Evolutionary conservation across 1,284 basidiomycete species (phyloP).

Genomic region (Amylostereum areolatum): DNA sequence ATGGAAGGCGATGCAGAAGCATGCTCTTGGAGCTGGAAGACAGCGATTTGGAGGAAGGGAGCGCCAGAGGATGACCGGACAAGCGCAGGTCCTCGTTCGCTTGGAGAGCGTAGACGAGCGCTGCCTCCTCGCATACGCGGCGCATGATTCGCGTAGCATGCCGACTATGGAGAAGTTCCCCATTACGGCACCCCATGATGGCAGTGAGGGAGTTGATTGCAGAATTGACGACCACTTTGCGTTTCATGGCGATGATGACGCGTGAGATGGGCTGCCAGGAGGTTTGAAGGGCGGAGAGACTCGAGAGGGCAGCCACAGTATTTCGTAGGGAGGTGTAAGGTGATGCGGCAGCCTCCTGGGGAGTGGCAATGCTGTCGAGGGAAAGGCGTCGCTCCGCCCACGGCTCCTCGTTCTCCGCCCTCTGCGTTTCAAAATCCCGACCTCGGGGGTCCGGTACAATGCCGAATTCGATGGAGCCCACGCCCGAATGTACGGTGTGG

Average conservation of each 20-base stretch:
- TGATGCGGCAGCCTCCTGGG: constrained; percentile 18
- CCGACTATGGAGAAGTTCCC: constrained; percentile 50
- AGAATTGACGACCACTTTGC: constrained; percentile 83
- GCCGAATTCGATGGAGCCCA: constrained; percentile 74
- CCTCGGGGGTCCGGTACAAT: constrained; percentile 68
- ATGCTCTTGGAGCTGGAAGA: constrained; percentile 21
- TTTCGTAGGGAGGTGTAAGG: constrained; percentile 58
- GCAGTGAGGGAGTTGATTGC: constrained; percentile 89
- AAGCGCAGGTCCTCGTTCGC: constrained; percentile 33
- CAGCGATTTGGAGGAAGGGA: too few species aligned
- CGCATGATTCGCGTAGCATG: constrained; percentile 39
- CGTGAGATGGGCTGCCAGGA: constrained; percentile 67
- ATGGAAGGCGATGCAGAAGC: constrained; percentile 35
- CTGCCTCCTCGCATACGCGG: constrained; percentile 56
- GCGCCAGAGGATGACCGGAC: too few species aligned
- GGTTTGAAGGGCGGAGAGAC: constrained; percentile 51
- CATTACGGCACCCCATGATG: constrained; percentile 77
- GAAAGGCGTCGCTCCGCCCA: constrained; percentile 32
- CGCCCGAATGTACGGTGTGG: constrained; percentile 68
- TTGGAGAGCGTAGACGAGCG: constrained; percentile 48
- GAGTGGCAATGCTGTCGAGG: constrained; percentile 51
- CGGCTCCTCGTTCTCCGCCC: constrained; percentile 29
- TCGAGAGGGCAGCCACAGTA: constrained; percentile 64
- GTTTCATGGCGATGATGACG: constrained; percentile 68
- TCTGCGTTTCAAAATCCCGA: constrained; percentile 53